Base-by-base conservation (phyloP, 2,329 filamentous ascomycete species). In the Fusarium marasasianum region DNA sequence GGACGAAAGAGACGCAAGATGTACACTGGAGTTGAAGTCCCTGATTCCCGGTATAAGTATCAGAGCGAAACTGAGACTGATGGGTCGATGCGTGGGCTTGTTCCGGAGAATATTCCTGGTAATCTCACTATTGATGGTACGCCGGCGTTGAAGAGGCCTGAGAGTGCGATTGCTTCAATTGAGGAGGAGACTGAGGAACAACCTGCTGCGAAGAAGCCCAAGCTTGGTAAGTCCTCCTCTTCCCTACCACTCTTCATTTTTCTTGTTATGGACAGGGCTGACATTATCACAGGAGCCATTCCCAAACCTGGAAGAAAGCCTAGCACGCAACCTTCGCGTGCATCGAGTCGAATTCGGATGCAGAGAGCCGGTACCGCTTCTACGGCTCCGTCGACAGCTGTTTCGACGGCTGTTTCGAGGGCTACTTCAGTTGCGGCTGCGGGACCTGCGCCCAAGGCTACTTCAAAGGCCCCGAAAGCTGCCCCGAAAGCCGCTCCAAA, bases 21-120 rank as follows among this genome's bases (percentile, higher is more conserved):
- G 18, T 72, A 63, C 45, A 38, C 68, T 9, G 63, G 63, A 22
- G 22, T 43, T 12, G 50, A 38, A 15, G 64, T 53, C 17, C 12
- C 47, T 1, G 79, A 80, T 63, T 41, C 64, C 3, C 10, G 29
- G 12, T 80, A 80, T 26, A 40, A 37, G 4, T 73, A 78, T 26
- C 57, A 51, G 33, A 70, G 57, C 8, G 76, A 74, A 6, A 58
- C 65, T 2, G 74, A 78, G 29, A 73, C 78, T 1, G 79, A 69
- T 6, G 78, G 79, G 6, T 71, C 50, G 8, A 31, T 78, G 8
- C 29, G 54, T 29, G 67, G 74, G 1, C 77, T 79, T 33, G 67
- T 60, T 3, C 51, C 24, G 10, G 74, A 78, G 41, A 65, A 76
- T 17, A 35, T 35, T 15, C 54, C 74, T 14, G 17, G 51, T 1